Percentiles rank a stretch among this genome's conserved stretches.
Conservation (phyloP, 1,139 yeast genomes). For the Lodderomyces theae region DNA sequence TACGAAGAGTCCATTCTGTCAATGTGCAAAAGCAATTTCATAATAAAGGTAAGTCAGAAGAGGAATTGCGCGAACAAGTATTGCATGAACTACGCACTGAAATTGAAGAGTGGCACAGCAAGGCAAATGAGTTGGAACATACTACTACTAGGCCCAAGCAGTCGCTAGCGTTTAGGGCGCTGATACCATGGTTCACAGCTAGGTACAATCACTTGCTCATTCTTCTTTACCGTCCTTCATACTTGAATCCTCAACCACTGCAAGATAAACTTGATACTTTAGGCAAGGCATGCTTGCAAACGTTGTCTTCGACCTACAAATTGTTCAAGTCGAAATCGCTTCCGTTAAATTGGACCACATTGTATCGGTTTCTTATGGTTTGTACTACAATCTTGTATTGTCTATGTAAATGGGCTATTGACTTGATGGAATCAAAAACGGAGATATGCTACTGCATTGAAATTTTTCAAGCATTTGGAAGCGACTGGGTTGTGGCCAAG, state of each 20-base stretch:
- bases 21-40: slow-evolving; percentile 12
- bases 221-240: slow-evolving; percentile 46
- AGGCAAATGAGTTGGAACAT: slow-evolving; percentile 22
- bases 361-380: slow-evolving; percentile 41
- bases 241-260: slow-evolving; percentile 42
- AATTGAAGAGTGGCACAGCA: slow-evolving; percentile 37
- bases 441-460: slow-evolving; percentile 46
- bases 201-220: slow-evolving; percentile 44
- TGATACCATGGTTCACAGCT: slow-evolving; percentile 46
- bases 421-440: slow-evolving; percentile 40
- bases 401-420: slow-evolving; percentile 44
- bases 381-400: slow-evolving; percentile 47
- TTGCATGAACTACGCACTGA: slow-evolving; percentile 32
- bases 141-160: slow-evolving; percentile 8
- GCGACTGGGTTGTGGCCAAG: slow-evolving; percentile 45
- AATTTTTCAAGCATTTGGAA: slow-evolving; percentile 42
- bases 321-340: slow-evolving; percentile 39
- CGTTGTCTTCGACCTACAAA: slow-evolving; percentile 39
- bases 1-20: slow-evolving; percentile 40
- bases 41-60: slow-evolving; percentile 9
- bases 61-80: slow-evolving; percentile 25
- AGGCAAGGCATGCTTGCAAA: slow-evolving; percentile 40
- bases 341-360: slow-evolving; percentile 49
- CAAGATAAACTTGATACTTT: slow-evolving; percentile 31
- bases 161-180: slow-evolving; percentile 34